Conservation (phyloP, 345 rosid genomes). For the Lumnitzera racemosa region DNA sequence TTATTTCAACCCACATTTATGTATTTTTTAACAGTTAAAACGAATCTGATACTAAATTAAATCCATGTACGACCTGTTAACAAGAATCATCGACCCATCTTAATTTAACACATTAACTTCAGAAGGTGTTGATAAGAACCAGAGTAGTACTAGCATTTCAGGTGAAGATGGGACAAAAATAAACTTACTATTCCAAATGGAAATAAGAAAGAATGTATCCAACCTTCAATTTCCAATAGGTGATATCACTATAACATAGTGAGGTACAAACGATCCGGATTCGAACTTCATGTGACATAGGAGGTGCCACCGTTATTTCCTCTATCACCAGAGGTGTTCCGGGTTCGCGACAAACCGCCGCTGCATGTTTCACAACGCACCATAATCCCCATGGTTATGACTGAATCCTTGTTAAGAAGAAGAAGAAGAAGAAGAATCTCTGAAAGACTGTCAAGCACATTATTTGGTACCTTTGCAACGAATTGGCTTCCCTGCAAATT, state of each 20-base stretch:
- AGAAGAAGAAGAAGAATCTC: background rate
- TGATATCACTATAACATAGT: slow-evolving; percentile 69
- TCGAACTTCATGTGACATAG: slow-evolving; percentile 64
- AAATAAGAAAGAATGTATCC: background rate
- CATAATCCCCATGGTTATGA: background rate
- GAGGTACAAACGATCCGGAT: slow-evolving; percentile 65
- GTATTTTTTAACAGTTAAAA: too few species aligned
- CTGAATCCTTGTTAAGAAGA: background rate
- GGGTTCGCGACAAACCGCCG: slow-evolving; percentile 59
- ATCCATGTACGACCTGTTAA: too few species aligned
- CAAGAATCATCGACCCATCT: too few species aligned
- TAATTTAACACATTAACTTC: too few species aligned
- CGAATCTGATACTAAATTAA: too few species aligned
- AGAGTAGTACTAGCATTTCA: too few species aligned
- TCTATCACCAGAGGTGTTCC: slow-evolving; percentile 75
- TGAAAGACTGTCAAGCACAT: background rate
- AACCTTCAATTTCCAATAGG: slow-evolving; percentile 73
- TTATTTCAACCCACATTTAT: too few species aligned
- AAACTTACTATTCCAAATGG: background rate
- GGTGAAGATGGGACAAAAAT: background rate
- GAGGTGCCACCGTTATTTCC: slow-evolving; percentile 73
- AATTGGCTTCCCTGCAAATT: slow-evolving; percentile 10
- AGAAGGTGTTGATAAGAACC: too few species aligned
- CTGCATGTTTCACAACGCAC: slow-evolving; percentile 15
- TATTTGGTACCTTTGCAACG: slow-evolving; percentile 16